Base-by-base conservation (phyloP, 2,329 filamentous ascomycete genomes). In the Exophiala lecanii-corni region DNA sequence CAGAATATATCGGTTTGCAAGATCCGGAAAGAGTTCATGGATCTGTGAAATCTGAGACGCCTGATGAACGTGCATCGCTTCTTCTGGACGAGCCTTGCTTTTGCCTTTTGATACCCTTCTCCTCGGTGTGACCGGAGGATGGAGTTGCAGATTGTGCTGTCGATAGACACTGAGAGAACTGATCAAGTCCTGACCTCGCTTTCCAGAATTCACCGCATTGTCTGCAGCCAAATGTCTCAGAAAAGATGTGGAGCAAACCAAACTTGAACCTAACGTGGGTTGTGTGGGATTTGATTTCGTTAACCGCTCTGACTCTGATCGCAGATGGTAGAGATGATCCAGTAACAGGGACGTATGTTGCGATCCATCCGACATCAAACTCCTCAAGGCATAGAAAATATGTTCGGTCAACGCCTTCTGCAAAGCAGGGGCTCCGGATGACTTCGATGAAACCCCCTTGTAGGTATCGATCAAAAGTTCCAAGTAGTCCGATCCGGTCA, bases 1-100 rank as follows among this genome's bases (percentile, higher is more conserved):
- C 13, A 86, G 74, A 12, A 97, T 71, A 59, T 95, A 97, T 0
- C 76, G 86, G 3, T 86, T 82, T 4, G 89, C 89, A 7, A 97
- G 71, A 50, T 94, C 80, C 0, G 91, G 88, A 58, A 97, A 96
- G 0, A 97, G 72, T 59, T 98, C 91, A 59, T 95, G 89, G n/a
- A 98, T 75, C 61, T 94, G 87, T 0, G 84, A 84, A 39, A 97
- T 80, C 36, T 91, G 78, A 55, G 84, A 89, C 78, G 94, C 84
- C 31, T 75, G 81, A 63, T 95, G 88, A 16, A 91, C 69, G 57
- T 92, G 86, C 23, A 89, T 69, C 32, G 74, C 70, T 6, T 64
- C 66, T 37, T 67, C 58, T 7, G 58, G 54, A 2, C 58, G 57
- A 4, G 58, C 65, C 16, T 58, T 62, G 9, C 50, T 57, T 55